Conservation (phyloP, 768 basidiomycete genomes). For the Sistotremastrum suecicum region DNA sequence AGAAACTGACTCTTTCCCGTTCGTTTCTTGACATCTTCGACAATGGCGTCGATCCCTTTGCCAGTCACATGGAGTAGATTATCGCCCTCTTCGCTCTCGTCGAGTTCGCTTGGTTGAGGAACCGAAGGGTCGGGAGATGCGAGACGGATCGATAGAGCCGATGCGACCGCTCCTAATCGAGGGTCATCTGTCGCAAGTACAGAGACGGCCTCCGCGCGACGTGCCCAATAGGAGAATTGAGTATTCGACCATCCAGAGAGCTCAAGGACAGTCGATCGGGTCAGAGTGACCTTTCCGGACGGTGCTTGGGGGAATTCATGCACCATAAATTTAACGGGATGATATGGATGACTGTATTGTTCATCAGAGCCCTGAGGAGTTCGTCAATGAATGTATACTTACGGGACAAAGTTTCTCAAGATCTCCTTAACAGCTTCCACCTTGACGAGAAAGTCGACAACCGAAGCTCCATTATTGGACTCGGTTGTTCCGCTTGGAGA, state of each 20-base stretch:
- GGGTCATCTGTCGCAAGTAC: constrained; percentile 28
- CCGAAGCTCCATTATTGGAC: constrained; percentile 21
- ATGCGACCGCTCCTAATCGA: constrained; percentile 25
- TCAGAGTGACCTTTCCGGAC: constrained; percentile 29
- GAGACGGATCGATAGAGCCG: constrained; percentile 28
- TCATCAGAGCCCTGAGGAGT: background rate
- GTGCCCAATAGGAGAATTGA: constrained; percentile 42
- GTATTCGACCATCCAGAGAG: constrained; percentile 41
- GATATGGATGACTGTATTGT: constrained; percentile 32
- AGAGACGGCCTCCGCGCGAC: constrained; percentile 33
- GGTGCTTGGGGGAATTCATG: constrained; percentile 26
- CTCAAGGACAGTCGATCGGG: constrained; percentile 31
- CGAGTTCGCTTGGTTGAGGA: constrained; percentile 9
- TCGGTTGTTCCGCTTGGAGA: background rate
- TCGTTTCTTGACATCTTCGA: constrained; percentile 34
- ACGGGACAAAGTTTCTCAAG: constrained; percentile 34
- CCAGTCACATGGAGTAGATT: constrained; percentile 29
- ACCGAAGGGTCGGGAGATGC: constrained; percentile 5
- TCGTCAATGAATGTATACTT: constrained; percentile 12
- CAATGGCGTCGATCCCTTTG: constrained; percentile 34
- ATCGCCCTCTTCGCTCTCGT: constrained; percentile 14
- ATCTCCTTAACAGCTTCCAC: constrained; percentile 39
- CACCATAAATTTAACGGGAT: constrained; percentile 33
- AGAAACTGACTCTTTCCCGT: constrained; percentile 34
- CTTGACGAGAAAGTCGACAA: constrained; percentile 38